These are phyloP conservation scores for Mortierella sp. DNA, from an alignment of 371 early-diverging fungal species.

Conservation along the genomic window DNA sequence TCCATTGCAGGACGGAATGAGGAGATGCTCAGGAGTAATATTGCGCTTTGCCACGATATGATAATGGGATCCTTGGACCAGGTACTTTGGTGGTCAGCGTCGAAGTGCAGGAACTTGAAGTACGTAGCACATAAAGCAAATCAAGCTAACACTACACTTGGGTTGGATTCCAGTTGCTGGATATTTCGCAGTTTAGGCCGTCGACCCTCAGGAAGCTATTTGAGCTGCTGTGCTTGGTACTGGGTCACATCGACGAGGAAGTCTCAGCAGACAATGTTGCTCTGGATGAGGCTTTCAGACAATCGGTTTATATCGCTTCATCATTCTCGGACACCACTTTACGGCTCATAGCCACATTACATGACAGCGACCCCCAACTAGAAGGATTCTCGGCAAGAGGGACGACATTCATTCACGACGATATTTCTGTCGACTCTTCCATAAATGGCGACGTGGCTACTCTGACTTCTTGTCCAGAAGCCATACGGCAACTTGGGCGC, in stretches of 20 bases:
- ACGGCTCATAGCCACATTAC: not conserved
- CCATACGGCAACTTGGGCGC: conserved; percentile 31
- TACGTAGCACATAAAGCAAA: no score
- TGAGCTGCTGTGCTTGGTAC: conserved; percentile 16
- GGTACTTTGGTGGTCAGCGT: conserved; percentile 7
- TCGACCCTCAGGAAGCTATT: conserved; percentile 10
- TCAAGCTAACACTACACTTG: no score
- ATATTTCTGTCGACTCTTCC: not conserved
- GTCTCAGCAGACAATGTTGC: not conserved
- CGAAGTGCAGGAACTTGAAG: no score
- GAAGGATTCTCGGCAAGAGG: conserved; percentile 10
- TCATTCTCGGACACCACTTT: conserved; percentile 2
- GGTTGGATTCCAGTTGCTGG: conserved; percentile 7
- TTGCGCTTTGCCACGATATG: conserved; percentile 10
- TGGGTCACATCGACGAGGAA: not conserved
- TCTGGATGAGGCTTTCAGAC: not conserved
- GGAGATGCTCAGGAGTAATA: not conserved
- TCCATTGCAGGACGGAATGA: not conserved
- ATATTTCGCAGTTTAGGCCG: not conserved
- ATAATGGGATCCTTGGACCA: conserved; percentile 10
- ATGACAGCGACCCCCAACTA: conserved; percentile 9
- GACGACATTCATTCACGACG: conserved; percentile 16
- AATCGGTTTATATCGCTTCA: not conserved
- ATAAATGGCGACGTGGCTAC: not conserved
- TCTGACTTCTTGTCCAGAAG: conserved; percentile 20